Conservation (phyloP, 495 filamentous ascomycete genomes). For the Neurospora tetrasperma region DNA sequence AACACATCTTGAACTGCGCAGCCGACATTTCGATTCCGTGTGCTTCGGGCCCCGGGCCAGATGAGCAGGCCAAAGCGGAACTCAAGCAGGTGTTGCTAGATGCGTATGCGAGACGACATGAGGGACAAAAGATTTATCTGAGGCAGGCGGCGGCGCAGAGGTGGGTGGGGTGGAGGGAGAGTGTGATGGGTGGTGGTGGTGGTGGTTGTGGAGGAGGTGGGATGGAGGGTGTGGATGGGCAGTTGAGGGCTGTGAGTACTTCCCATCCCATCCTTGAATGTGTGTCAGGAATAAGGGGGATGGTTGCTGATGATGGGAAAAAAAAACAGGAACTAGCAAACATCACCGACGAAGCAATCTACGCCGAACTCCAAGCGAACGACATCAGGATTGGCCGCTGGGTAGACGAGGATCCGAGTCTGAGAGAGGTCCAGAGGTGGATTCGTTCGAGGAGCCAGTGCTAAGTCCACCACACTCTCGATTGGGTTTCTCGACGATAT, state of each 20-base stretch:
- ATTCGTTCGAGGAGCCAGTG: constrained; percentile 27
- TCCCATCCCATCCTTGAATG: no score
- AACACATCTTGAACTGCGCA: constrained; percentile 54
- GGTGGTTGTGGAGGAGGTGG: constrained; percentile 18
- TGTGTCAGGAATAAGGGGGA: no score
- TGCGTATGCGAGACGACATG: constrained; percentile 67
- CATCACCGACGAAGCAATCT: constrained; percentile 57
- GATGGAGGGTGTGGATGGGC: constrained; percentile 49
- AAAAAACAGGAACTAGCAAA: constrained; percentile 49
- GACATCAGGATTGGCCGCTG: constrained; percentile 62
- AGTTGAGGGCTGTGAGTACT: constrained; percentile 48
- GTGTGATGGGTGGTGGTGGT: constrained; percentile 40
- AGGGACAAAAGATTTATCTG: constrained; percentile 76
- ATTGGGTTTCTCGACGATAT: no score
- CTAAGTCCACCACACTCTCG: not conserved
- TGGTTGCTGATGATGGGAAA: no score
- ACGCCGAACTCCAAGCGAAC: constrained; percentile 51
- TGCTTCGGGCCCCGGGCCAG: constrained; percentile 40
- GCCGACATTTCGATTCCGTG: constrained; percentile 55
- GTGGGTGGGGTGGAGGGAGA: constrained; percentile 67
- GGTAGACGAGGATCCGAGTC: constrained; percentile 60
- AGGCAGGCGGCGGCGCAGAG: constrained; percentile 65
- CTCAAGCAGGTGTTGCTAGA: constrained; percentile 73
- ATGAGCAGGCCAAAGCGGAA: constrained; percentile 64
- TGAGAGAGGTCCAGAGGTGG: constrained; percentile 42